Evolutionary conservation across 2,329 filamentous ascomycete genomes (phyloP).

Genomic region (Beauveria asiatica): DNA sequence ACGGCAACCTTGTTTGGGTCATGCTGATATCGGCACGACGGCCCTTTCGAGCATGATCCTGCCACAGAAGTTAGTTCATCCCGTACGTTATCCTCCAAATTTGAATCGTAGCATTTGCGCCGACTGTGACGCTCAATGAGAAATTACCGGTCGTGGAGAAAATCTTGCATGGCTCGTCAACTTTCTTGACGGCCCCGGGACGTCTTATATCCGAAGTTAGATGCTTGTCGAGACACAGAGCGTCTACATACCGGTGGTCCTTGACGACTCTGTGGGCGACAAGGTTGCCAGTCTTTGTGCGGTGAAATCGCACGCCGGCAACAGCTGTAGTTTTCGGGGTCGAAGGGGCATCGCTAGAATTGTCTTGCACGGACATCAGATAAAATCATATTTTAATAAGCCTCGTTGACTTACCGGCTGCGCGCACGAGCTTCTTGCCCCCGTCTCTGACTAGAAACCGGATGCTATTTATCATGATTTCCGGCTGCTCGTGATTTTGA

Average conservation of each 20-base stretch:
- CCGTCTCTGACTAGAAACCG: constrained; percentile 65
- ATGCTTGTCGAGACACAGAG: constrained; percentile 16
- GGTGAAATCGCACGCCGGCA: constrained; percentile 72
- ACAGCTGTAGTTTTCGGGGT: constrained; percentile 68
- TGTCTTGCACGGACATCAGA: constrained; percentile 31
- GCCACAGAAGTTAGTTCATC: constrained; percentile 36
- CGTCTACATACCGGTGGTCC: constrained; percentile 59
- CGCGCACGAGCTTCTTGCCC: constrained; percentile 73
- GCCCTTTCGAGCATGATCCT: constrained; percentile 83
- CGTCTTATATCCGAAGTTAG: constrained; percentile 36
- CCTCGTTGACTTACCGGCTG: constrained; percentile 48
- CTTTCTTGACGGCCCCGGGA: constrained; percentile 54
- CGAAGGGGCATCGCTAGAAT: constrained; percentile 50
- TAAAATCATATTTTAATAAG: background rate
- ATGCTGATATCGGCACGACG: constrained; percentile 71
- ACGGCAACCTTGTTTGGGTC: constrained; percentile 80
- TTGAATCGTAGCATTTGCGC: constrained; percentile 11
- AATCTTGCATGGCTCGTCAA: constrained; percentile 63
- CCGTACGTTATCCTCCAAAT: constrained; percentile 9
- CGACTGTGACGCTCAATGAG: constrained; percentile 25
- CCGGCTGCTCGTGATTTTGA: constrained; percentile 37
- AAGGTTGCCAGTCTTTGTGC: constrained; percentile 82
- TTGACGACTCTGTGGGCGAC: constrained; percentile 68
- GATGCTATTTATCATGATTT: constrained; percentile 63
- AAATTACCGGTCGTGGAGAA: constrained; percentile 62